Percentiles rank a stretch among this genome's conserved stretches.
Evolutionary conservation across 495 filamentous ascomycete species (phyloP).

Genomic region (Penicillium robsamsonii): DNA sequence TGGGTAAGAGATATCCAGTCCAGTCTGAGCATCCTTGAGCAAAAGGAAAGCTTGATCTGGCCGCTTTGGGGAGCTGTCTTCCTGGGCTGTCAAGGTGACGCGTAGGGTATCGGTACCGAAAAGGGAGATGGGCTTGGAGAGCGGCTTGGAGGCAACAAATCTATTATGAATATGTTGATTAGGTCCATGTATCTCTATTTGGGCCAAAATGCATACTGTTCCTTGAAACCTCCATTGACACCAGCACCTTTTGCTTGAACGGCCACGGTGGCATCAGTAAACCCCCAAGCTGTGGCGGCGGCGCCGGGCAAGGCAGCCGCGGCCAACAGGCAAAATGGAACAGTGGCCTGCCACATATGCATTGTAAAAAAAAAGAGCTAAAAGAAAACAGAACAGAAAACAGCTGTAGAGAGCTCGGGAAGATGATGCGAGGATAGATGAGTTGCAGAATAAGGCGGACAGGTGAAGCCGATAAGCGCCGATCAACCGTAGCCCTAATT

Average conservation of each 20-base stretch:
- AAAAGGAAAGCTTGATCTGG: conserved; percentile 93
- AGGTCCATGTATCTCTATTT: conserved; percentile 7
- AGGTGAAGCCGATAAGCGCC: conserved; percentile 31
- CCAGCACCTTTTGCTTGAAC: conserved; percentile 70
- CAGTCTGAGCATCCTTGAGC: conserved; percentile 67
- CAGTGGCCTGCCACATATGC: conserved; percentile 43
- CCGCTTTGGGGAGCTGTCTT: conserved; percentile 71
- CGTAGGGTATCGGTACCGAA: conserved; percentile 72
- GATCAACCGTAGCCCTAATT: conserved; percentile 35
- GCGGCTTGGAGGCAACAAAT: conserved; percentile 58
- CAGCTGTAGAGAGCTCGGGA: conserved; percentile 5
- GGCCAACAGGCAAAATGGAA: conserved; percentile 42
- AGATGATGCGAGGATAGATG: conserved; percentile 7
- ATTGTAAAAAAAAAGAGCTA: conserved; percentile 27
- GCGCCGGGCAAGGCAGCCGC: conserved; percentile 37
- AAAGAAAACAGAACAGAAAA: conserved; percentile 13
- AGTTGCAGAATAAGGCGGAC: conserved; percentile 35
- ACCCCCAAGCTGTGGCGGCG: conserved; percentile 77
- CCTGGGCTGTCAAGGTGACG: conserved; percentile 74
- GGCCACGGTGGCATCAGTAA: conserved; percentile 79
- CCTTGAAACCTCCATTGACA: conserved; percentile 62
- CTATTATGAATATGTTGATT: conserved; percentile 41
- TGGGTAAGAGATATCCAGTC: conserved; percentile 86
- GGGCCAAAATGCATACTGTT: conserved; percentile 54
- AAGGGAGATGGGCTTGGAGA: conserved; percentile 64